Percentiles rank a stretch among this genome's conserved stretches.
phyloP scores from a whole-genome alignment of 441 rosid species.

The Gossypium schwendimanii region DNA sequence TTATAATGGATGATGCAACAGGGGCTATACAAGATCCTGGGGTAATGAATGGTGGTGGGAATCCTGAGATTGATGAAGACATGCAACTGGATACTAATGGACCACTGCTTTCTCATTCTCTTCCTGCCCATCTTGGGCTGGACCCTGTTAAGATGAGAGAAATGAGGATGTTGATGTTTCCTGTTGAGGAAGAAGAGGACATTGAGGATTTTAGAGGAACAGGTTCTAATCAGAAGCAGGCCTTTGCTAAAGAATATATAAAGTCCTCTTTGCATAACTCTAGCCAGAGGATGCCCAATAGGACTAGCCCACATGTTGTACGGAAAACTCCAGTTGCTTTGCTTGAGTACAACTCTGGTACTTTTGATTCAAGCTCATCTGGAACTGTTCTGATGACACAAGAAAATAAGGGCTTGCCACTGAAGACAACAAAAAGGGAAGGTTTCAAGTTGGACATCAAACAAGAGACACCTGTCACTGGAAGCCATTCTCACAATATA shows the following conservation, averaged over 20 bases:
- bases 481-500: slow-evolving; percentile 64
- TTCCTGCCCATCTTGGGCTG: slow-evolving; percentile 89
- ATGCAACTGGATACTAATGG: slow-evolving; percentile 35
- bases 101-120: slow-evolving; percentile 84
- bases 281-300: slow-evolving; percentile 41
- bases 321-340: slow-evolving; percentile 74
- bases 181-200: slow-evolving; percentile 48
- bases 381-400: slow-evolving; percentile 72
- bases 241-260: slow-evolving; percentile 36
- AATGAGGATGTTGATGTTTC: slow-evolving; percentile 77
- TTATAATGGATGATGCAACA: slow-evolving; percentile 57
- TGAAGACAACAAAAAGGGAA: slow-evolving; percentile 39
- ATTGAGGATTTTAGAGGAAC: slow-evolving; percentile 34
- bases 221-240: slow-evolving; percentile 29
- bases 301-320: slow-evolving; percentile 36
- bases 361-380: slow-evolving; percentile 40
- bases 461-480: slow-evolving; percentile 57
- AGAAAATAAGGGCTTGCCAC: slow-evolving; percentile 55
- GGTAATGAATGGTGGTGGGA: slow-evolving; percentile 36
- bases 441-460: slow-evolving; percentile 76
- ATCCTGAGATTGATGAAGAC: slow-evolving; percentile 38
- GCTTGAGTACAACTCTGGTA: slow-evolving; percentile 69
- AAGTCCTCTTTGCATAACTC: slow-evolving; percentile 39
- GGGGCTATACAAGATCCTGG: slow-evolving; percentile 30
- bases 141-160: slow-evolving; percentile 82